A percentile compares a stretch with the other conserved stretches of the same genome.
phyloP scores from a whole-genome alignment of 2,329 filamentous ascomycete species.

The Fusarium siculi region DNA sequence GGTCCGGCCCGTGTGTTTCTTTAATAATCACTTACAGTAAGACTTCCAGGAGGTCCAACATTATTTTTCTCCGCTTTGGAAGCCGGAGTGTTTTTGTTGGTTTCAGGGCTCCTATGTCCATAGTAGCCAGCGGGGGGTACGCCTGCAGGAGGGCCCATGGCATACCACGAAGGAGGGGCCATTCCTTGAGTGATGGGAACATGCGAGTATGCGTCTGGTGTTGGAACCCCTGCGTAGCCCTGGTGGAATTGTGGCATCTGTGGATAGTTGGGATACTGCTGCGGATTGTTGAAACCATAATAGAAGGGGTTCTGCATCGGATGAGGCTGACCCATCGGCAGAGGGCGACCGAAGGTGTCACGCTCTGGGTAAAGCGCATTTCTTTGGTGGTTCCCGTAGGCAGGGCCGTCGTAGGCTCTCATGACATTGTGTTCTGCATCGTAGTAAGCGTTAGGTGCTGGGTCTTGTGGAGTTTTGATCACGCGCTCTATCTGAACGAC shows the following conservation, averaged over 20 bases:
- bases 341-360: slow-evolving; percentile 44
- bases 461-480: slow-evolving; percentile 62
- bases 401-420: slow-evolving; percentile 67
- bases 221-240: slow-evolving; percentile 9
- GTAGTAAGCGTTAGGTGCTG: slow-evolving; percentile 68
- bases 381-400: slow-evolving; percentile 62
- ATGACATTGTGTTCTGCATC: slow-evolving; percentile 63
- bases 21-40: slow-evolving; percentile 27
- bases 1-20: not conserved
- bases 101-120: slow-evolving; percentile 10
- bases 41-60: slow-evolving; percentile 40
- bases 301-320: slow-evolving; percentile 57
- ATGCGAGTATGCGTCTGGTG: slow-evolving; percentile 36
- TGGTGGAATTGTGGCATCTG: slow-evolving; percentile 25
- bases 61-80: slow-evolving; percentile 46
- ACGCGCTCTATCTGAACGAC: slow-evolving; percentile 67
- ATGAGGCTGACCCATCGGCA: slow-evolving; percentile 57
- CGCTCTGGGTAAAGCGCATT: slow-evolving; percentile 58
- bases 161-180: slow-evolving; percentile 35
- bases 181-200: slow-evolving; percentile 48
- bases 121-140: slow-evolving; percentile 4
- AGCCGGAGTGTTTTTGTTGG: slow-evolving; percentile 15
- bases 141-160: slow-evolving; percentile 36
- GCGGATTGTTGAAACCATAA: slow-evolving; percentile 50
- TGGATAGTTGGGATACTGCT: slow-evolving; percentile 37